Base-by-base conservation (phyloP, 78 protist genomes). In the Dictyostelium citrinum region DNA sequence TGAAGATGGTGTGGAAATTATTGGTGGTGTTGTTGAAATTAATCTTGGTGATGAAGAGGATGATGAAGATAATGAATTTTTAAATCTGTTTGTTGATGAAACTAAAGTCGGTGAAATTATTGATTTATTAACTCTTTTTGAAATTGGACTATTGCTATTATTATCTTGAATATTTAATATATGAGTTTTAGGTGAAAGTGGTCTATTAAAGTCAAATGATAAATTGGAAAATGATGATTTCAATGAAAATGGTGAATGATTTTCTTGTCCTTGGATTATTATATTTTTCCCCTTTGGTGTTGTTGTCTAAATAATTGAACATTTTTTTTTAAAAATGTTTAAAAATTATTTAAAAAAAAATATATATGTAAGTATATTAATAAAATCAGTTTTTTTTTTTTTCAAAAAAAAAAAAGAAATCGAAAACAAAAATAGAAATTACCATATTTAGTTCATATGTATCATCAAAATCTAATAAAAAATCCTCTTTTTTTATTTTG, bases 401-500 rank as follows among this genome's bases (percentile, higher is more conserved):
- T n/a, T n/a, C n/a, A n/a, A 68, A 10, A 24, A 67, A 67, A 67
- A 29, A 11, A 29, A 29, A 27, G 39, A 29, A 67, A 8, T 58
- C 10, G 1, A 22, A 22, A n/a, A 55, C 10, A 64, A n/a, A 27
- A 27, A 51, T 14, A 22, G 51, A 24, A 81, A 14, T 55, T 81
- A 81, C 72, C 11, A 27, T 27, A 81, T 39, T 74, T 27, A 10
- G 64, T 3, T 60, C 64, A 35, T 51, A 31, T 16, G 8, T 35
- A 43, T 68, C 78, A 45, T 83, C 80, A 17, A 83, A 83, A 46
- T 83, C 80, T 24, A 83, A 67, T 70, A 61, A 68, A 70, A 83
- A 83, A 46, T 83, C 90, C n/a, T 83, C 90, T 49, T 83, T 64
- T 83, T 76, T 83, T 14, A 83, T 83, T 70, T 64, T 83, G 29